Conservation (phyloP, 139 green algal genomes). For the Chlamydomonas schloesseri region DNA sequence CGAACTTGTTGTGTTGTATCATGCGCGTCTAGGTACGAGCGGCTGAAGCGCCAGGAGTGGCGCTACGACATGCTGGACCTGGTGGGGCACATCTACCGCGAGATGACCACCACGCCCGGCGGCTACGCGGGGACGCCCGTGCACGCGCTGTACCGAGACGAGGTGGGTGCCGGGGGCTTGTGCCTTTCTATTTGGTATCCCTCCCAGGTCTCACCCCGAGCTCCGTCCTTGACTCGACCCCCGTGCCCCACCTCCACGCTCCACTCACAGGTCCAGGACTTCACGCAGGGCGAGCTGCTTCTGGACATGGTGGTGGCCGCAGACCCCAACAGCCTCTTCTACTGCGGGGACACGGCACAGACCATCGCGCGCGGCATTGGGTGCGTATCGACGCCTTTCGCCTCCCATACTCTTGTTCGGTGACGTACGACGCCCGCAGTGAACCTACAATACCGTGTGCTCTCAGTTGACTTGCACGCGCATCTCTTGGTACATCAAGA, state of each 20-base stretch:
- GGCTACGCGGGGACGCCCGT: constrained; percentile 74
- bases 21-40: constrained; percentile 47
- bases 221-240: too few relatives aligned
- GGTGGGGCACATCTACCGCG: constrained; percentile 73
- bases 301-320: constrained; percentile 69
- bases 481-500: too few relatives aligned
- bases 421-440: too few relatives aligned
- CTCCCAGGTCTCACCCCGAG: too few relatives aligned
- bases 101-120: constrained; percentile 40
- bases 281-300: constrained; percentile 85
- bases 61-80: constrained; percentile 75
- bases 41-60: constrained; percentile 36
- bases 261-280: constrained; percentile 88
- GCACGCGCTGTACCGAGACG: constrained; percentile 82
- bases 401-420: too few relatives aligned
- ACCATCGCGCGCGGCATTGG: constrained; percentile 86
- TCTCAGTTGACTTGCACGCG: too few relatives aligned
- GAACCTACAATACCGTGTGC: too few relatives aligned
- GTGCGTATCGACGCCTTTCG: too few relatives aligned
- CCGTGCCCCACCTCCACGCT: too few relatives aligned
- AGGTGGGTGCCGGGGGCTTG: constrained; percentile 62
- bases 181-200: too few relatives aligned
- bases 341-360: constrained; percentile 86
- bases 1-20: too few relatives aligned
- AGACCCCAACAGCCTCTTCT: constrained; percentile 76